Percentiles rank a stretch among this genome's conserved stretches.
Evolutionary conservation across 1,284 basidiomycete species (phyloP).

Genomic region (Apiotrichum mycotoxinovorans): DNA sequence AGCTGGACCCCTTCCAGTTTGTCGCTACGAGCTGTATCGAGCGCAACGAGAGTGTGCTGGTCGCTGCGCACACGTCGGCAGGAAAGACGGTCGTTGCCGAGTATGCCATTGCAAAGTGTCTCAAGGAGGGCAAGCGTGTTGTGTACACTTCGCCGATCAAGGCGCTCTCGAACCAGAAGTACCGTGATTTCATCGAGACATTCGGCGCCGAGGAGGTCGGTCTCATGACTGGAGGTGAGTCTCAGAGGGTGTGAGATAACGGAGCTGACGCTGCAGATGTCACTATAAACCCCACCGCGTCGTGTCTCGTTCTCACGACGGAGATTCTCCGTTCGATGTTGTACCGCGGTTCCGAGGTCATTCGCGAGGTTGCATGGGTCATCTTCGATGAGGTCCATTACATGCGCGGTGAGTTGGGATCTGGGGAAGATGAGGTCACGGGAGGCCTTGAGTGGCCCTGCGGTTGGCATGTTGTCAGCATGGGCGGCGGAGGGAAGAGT

Average conservation of each 20-base stretch:
- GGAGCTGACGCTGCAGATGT: slow-evolving; percentile 57
- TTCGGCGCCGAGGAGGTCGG: slow-evolving; percentile 85
- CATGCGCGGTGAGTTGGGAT: slow-evolving; percentile 62
- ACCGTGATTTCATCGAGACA: slow-evolving; percentile 92
- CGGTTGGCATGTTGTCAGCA: no score
- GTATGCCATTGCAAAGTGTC: slow-evolving; percentile 96
- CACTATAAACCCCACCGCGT: slow-evolving; percentile 97
- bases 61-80: slow-evolving; percentile 98
- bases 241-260: no score
- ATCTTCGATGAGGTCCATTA: slow-evolving; percentile 99
- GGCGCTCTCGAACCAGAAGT: slow-evolving; percentile 97
- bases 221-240: slow-evolving; percentile 78
- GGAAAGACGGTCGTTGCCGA: slow-evolving; percentile 99
- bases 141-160: slow-evolving; percentile 99
- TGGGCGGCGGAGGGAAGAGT: no score
- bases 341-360: slow-evolving; percentile 96
- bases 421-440: no score
- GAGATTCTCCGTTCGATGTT: slow-evolving; percentile 99
- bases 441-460: no score
- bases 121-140: slow-evolving; percentile 81
- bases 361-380: slow-evolving; percentile 99
- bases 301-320: slow-evolving; percentile 98
- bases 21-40: slow-evolving; percentile 94
- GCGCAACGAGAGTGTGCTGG: slow-evolving; percentile 93
- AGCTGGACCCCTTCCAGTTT: slow-evolving; percentile 94